Base-by-base conservation (phyloP, 2,329 filamentous ascomycete genomes). In the Penicillium paneum region DNA sequence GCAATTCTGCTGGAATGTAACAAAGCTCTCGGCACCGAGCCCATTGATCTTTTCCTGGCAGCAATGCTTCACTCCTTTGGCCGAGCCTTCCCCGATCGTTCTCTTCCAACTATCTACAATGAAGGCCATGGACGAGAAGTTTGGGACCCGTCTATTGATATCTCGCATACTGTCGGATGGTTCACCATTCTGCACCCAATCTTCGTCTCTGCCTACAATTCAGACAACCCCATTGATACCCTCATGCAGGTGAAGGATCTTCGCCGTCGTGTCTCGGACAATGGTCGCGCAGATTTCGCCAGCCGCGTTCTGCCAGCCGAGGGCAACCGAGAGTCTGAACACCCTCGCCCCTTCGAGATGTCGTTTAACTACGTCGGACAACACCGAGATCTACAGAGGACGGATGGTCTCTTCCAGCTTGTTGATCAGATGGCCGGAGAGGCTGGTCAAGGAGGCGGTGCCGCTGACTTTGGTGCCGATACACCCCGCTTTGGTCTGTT, bases 151-250 rank as follows among this genome's bases (percentile, higher is more conserved):
- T 70, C 69, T 2, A 74, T 80, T 44, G 78, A 81, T 44, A 71
- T 80, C 5, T 78, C 78, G 3, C 71, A 76, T 6, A 81, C 78
- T 1, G 71, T 80, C 2, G 79, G 79, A 7, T 81, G 79, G 79
- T 81, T 80, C 55, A 80, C 78, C 0, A 77, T 76, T 21, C 62
- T 80, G 8, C 77, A 76, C 47, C 78, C 78, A 0, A 71, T 79
- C 4, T 71, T 71, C 26, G 67, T 76, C 0, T 57, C 64, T 2
- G 57, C 61, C 3, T 61, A 67, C 32, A 63, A 61, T 13, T 40
- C 66, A 1, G 56, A 68, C 1, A 56, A 67, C 45, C 63, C 71
- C 0, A 52, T 71, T 5, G 67, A 72, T 5, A 70, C 70, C 5
- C 58, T 75, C 5, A 56, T 70, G 0, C 65, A 64, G 34, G 71